Base-by-base conservation (phyloP, 441 rosid genomes). In the Arabidopsis hybrid region DNA sequence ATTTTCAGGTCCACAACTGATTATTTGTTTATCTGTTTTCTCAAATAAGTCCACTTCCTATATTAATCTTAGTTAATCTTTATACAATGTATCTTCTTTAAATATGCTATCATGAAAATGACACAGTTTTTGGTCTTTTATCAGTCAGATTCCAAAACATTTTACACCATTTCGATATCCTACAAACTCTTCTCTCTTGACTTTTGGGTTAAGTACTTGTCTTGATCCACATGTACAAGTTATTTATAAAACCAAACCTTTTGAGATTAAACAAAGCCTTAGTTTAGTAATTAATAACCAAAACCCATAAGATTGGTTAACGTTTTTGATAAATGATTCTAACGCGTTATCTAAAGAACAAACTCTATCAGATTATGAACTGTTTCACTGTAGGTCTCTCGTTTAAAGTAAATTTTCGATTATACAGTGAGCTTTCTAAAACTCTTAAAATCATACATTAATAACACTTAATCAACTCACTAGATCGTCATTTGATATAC, bases 141-240 rank as follows among this genome's bases (percentile, higher is more conserved):
- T 51, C 32, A 21, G 40, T 32, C 21, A 56, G 21, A 56, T 32
- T 16, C 18, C 12, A 7, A 21, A 13, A 55, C 6, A 3, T 55
- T 32, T 55, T 13, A 55, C 39, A 31, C 18, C 21, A 56, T 56
- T 56, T 5, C 18, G 18, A 32, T 21, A 21, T 21, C 26, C 26
- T n/a, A 13, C 39, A 7, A 13, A 55, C 18, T 13, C 39, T 7
- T 55, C 14, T 31, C 29, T 55, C 39, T 13, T 55, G 18, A 55
- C 17, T 55, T 31, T 55, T 55, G 9, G 38, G 17, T 55, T 4
- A 12, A 55, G 60, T 31, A 29, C 31, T 29, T 31, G 8, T 14
- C 59, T 50, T 53, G 8, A 29, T 53, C 17, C 38, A 53, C 59
- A 53, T 29, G 58, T 53, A 3, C 16, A 53, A 53, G 36, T 9